Evolutionary conservation across 108 stramenopile species (phyloP).

Genomic region (Aurantiochytrium sp.): DNA sequence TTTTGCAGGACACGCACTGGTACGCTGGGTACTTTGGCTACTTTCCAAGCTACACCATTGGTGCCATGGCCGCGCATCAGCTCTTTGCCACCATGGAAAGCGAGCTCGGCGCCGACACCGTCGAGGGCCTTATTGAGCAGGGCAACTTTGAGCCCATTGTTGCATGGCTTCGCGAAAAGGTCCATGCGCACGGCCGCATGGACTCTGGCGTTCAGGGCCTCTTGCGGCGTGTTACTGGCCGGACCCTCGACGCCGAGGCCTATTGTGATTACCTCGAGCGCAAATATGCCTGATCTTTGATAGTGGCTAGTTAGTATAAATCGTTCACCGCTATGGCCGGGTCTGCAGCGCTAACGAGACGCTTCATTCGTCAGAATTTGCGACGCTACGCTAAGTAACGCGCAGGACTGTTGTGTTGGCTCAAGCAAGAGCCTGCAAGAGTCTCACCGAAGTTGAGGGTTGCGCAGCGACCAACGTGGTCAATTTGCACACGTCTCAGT

Average conservation of each 20-base stretch:
- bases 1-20: slow-evolving; percentile 86
- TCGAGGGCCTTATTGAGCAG: slow-evolving; percentile 61
- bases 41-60: slow-evolving; percentile 86
- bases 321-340: no score
- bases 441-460: no score
- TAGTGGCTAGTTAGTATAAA: no score
- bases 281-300: no score
- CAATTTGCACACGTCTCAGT: no score
- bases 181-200: slow-evolving; percentile 73
- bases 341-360: no score
- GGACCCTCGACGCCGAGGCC: slow-evolving; percentile 66
- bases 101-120: slow-evolving; percentile 58
- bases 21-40: slow-evolving; percentile 71
- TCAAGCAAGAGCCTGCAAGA: no score
- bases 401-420: no score
- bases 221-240: slow-evolving; percentile 57
- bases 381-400: no score
- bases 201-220: slow-evolving; percentile 68
- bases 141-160: slow-evolving; percentile 72
- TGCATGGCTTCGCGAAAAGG: slow-evolving; percentile 68
- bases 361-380: no score
- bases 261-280: slow-evolving; percentile 70
- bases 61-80: slow-evolving; percentile 78
- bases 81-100: slow-evolving; percentile 61
- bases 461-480: no score